A percentile compares a stretch with the other conserved stretches of the same genome.
These are phyloP conservation scores for Thielaviopsis populi DNA, from an alignment of 2,329 filamentous ascomycete genomes.

Conservation along the genomic window DNA sequence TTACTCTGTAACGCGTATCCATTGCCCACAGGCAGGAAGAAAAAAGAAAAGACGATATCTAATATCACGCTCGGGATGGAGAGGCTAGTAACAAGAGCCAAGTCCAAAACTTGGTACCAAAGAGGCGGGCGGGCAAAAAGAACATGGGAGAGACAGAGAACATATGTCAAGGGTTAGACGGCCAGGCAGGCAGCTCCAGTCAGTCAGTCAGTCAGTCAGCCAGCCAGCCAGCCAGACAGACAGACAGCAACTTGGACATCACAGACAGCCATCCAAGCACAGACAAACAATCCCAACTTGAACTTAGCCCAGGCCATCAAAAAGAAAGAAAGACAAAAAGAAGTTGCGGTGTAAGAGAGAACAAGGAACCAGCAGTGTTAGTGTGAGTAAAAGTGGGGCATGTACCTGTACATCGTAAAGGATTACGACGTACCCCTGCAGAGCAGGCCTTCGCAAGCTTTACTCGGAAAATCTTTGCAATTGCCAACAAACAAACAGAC, in stretches of 20 bases:
- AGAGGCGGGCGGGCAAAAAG: background rate
- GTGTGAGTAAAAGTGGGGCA: conserved; percentile 3
- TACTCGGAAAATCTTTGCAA: background rate
- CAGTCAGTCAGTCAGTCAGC: too few species aligned
- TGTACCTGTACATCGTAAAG: background rate
- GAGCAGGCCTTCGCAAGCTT: background rate
- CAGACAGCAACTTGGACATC: background rate
- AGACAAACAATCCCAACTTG: background rate
- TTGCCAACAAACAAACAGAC: background rate
- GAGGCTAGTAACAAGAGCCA: background rate
- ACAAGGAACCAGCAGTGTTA: background rate
- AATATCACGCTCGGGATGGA: background rate
- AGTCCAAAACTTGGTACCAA: background rate
- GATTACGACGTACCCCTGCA: conserved; percentile 2
- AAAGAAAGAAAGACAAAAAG: background rate
- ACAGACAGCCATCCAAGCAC: background rate
- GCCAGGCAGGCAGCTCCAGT: background rate
- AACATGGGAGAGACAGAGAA: background rate
- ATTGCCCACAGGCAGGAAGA: background rate
- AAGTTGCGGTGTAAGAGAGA: background rate
- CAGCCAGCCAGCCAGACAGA: too few species aligned
- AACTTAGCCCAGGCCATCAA: background rate
- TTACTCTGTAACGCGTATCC: too few species aligned
- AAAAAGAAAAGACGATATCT: background rate
- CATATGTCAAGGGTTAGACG: too few species aligned